A percentile compares a stretch with the other conserved stretches of the same genome.
These are phyloP conservation scores for Vigna trinervia DNA, from an alignment of 306 rosid genomes.

Conservation along the genomic window DNA sequence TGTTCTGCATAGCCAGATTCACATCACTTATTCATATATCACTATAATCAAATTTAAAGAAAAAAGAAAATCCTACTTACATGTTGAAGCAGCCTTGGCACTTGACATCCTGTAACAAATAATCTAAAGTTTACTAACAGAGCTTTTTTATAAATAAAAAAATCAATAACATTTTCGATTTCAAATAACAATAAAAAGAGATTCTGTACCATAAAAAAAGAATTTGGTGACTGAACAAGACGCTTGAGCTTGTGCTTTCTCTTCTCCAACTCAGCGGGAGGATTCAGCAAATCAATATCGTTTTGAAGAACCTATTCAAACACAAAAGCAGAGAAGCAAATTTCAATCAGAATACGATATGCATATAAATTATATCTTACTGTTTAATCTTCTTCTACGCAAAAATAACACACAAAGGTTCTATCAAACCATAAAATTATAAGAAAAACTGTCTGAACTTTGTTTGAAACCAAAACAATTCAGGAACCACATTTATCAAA, in stretches of 20 bases:
- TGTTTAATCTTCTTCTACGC: no score
- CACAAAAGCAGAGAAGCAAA: background rate
- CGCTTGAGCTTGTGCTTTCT: constrained; percentile 61
- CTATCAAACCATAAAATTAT: no score
- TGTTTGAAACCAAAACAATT: no score
- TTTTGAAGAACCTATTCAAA: constrained; percentile 57
- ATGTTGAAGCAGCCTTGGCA: constrained; percentile 66
- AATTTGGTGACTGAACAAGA: constrained; percentile 61
- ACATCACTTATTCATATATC: background rate
- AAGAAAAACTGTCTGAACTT: no score
- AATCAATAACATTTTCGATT: no score
- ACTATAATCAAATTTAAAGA: background rate
- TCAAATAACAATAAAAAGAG: no score
- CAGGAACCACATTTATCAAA: no score
- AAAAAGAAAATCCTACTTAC: constrained; percentile 36
- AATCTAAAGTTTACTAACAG: background rate
- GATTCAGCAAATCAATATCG: constrained; percentile 60
- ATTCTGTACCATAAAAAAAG: constrained; percentile 59
- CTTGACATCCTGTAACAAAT: constrained; percentile 55
- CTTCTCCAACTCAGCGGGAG: constrained; percentile 60
- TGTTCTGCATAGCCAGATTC: constrained; percentile 46
- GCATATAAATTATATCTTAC: no score
- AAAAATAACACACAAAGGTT: no score
- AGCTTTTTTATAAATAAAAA: background rate
- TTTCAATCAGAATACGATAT: no score